Evolutionary conservation across 2,329 filamentous ascomycete genomes (phyloP).

Genomic region (Parascedosporium putredinis): DNA sequence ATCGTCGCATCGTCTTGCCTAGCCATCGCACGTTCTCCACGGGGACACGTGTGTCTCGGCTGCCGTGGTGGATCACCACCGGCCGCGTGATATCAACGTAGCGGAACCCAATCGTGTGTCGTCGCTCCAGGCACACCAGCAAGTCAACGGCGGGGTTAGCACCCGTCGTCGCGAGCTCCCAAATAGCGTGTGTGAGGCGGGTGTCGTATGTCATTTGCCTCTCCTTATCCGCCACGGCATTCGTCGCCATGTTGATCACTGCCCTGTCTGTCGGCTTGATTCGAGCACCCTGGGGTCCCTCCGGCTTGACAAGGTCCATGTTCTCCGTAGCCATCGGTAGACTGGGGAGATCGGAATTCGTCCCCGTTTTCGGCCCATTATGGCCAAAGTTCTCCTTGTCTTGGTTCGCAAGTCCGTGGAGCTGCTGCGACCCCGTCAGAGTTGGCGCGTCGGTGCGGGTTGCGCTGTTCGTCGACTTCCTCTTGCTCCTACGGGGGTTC

Average conservation of each 20-base stretch:
- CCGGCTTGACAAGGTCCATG: conserved; percentile 35
- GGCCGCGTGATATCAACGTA: conserved; percentile 92
- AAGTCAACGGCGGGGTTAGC: conserved; percentile 92
- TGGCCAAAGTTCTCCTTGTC: conserved; percentile 40
- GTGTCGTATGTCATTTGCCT: conserved; percentile 69
- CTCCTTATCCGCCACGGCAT: conserved; percentile 57
- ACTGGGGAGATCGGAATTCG: conserved; percentile 12
- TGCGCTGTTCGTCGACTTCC: conserved; percentile 36
- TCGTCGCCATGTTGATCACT: conserved; percentile 42
- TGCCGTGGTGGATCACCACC: conserved; percentile 90
- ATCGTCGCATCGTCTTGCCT: conserved; percentile 84
- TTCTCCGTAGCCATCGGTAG: conserved; percentile 30
- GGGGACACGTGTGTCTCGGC: conserved; percentile 79
- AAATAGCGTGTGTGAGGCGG: conserved; percentile 83
- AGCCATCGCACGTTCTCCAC: conserved; percentile 94
- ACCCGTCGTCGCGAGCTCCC: conserved; percentile 81
- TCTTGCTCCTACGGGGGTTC: conserved; percentile 48
- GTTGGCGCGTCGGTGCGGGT: conserved; percentile 20
- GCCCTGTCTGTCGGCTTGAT: conserved; percentile 18
- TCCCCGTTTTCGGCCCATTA: conserved; percentile 14
- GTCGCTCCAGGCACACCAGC: conserved; percentile 81
- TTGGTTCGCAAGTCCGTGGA: conserved; percentile 18
- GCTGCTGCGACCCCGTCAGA: conserved; percentile 17
- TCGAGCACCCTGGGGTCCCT: conserved; percentile 16
- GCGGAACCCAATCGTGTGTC: conserved; percentile 86